These are phyloP conservation scores for Biscogniauxia mediterranea DNA, from an alignment of 2,329 filamentous ascomycete genomes.

Conservation along the genomic window DNA sequence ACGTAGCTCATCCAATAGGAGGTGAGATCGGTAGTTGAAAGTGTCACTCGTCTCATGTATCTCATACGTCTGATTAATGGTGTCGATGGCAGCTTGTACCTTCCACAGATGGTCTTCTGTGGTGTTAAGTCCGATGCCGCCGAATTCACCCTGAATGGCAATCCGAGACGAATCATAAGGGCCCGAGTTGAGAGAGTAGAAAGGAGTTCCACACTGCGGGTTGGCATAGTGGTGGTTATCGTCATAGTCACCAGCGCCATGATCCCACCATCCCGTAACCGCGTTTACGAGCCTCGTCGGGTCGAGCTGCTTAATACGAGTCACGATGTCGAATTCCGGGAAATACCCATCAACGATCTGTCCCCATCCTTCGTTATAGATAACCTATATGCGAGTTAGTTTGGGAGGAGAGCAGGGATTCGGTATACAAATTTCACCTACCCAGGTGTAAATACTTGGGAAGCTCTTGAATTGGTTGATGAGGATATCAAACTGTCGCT, in stretches of 20 bases:
- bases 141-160: constrained; percentile 70
- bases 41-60: constrained; percentile 54
- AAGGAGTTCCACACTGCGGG: constrained; percentile 69
- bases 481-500: constrained; percentile 57
- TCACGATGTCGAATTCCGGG: constrained; percentile 57
- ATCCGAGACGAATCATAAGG: constrained; percentile 60
- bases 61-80: constrained; percentile 67
- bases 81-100: constrained; percentile 53
- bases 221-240: constrained; percentile 73
- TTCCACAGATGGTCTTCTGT: constrained; percentile 66
- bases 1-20: constrained; percentile 59
- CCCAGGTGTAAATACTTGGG: constrained; percentile 64
- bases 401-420: neutral
- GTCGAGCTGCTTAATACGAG: constrained; percentile 55
- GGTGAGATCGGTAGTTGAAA: constrained; percentile 66
- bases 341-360: constrained; percentile 49
- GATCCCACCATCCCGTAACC: constrained; percentile 65
- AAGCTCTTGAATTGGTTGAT: constrained; percentile 63
- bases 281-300: constrained; percentile 63
- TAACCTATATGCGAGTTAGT: constrained; percentile 40
- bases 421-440: constrained; percentile 27
- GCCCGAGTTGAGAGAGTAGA: constrained; percentile 56
- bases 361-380: constrained; percentile 74
- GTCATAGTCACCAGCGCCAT: constrained; percentile 64
- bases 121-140: constrained; percentile 65